A percentile compares a stretch with the other conserved stretches of the same genome.
These are phyloP conservation scores for Apiotrichum montevideense DNA, from an alignment of 1,284 basidiomycete species.

Conservation along the genomic window DNA sequence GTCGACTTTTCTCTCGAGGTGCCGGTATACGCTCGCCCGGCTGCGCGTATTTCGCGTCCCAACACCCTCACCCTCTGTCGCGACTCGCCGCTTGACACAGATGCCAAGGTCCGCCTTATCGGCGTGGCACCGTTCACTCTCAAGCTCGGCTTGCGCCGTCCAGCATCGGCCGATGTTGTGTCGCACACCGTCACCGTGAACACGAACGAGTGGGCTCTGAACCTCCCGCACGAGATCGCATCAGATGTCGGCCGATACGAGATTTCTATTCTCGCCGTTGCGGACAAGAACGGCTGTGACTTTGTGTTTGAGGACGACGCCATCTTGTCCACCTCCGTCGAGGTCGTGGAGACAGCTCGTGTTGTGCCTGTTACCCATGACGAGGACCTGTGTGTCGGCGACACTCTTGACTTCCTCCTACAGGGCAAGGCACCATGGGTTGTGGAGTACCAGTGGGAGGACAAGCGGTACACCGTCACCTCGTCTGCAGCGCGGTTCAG, in stretches of 20 bases:
- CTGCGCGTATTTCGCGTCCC: slow-evolving; percentile 64
- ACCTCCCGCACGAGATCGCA: slow-evolving; percentile 67
- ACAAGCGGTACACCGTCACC: slow-evolving; percentile 66
- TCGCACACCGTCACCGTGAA: slow-evolving; percentile 56
- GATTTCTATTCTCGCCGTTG: slow-evolving; percentile 66
- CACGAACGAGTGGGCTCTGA: slow-evolving; percentile 67
- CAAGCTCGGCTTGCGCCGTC: slow-evolving; percentile 65
- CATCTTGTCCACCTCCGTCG: slow-evolving; percentile 61
- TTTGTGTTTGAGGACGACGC: slow-evolving; percentile 57
- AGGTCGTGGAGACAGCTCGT: slow-evolving; percentile 89
- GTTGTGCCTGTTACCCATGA: slow-evolving; percentile 76
- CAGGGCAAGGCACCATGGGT: slow-evolving; percentile 96
- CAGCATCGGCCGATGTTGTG: slow-evolving; percentile 61
- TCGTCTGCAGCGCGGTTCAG: slow-evolving; percentile 75
- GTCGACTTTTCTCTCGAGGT: slow-evolving; percentile 67
- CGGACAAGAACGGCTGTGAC: slow-evolving; percentile 72
- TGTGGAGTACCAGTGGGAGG: slow-evolving; percentile 79
- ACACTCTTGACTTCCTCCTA: slow-evolving; percentile 81
- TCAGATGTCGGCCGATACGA: slow-evolving; percentile 71
- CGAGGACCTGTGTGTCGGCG: slow-evolving; percentile 83
- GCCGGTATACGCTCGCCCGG: slow-evolving; percentile 68
- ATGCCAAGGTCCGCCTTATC: slow-evolving; percentile 61
- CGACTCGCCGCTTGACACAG: slow-evolving; percentile 48
- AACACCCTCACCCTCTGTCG: slow-evolving; percentile 70
- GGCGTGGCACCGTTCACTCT: slow-evolving; percentile 86